phyloP scores from a whole-genome alignment of 1,139 yeast genomes.

The Wickerhamomyces sp. region DNA sequence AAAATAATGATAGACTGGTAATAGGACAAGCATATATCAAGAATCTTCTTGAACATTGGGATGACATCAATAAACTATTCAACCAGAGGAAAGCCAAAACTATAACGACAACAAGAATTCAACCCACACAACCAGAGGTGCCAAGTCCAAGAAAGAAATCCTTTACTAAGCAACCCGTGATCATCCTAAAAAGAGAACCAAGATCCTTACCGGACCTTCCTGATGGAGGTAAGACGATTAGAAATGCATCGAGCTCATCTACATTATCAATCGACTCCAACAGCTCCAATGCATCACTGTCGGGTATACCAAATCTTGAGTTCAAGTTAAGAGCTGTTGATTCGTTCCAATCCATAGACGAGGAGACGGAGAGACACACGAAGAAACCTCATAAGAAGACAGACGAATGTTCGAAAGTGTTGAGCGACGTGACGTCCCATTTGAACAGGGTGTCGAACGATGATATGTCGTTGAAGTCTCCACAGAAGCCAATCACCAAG shows the following conservation, averaged over 20 bases:
- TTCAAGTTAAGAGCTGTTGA: no score
- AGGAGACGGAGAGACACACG: not conserved
- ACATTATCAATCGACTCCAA: not conserved
- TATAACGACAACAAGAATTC: not conserved
- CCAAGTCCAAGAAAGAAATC: constrained; percentile 3
- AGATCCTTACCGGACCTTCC: constrained; percentile 3
- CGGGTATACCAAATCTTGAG: no score
- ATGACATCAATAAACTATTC: constrained; percentile 9
- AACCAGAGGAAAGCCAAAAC: not conserved
- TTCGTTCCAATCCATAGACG: not conserved
- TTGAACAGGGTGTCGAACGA: constrained; percentile 13
- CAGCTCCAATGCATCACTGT: not conserved
- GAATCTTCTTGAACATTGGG: constrained; percentile 46
- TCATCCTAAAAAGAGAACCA: constrained; percentile 1
- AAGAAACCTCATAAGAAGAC: not conserved
- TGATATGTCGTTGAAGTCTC: constrained; percentile 1
- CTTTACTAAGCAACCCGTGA: not conserved
- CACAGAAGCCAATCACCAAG: constrained; percentile 9
- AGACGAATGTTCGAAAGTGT: constrained; percentile 7
- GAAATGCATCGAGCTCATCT: constrained; percentile 1
- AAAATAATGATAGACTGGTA: constrained; percentile 41
- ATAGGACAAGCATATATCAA: constrained; percentile 46
- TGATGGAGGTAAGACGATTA: not conserved
- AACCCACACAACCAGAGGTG: constrained; percentile 1
- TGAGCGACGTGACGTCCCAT: constrained; percentile 18